Evolutionary conservation across 306 rosid species (phyloP).

Genomic region (Mucuna pruriens): DNA sequence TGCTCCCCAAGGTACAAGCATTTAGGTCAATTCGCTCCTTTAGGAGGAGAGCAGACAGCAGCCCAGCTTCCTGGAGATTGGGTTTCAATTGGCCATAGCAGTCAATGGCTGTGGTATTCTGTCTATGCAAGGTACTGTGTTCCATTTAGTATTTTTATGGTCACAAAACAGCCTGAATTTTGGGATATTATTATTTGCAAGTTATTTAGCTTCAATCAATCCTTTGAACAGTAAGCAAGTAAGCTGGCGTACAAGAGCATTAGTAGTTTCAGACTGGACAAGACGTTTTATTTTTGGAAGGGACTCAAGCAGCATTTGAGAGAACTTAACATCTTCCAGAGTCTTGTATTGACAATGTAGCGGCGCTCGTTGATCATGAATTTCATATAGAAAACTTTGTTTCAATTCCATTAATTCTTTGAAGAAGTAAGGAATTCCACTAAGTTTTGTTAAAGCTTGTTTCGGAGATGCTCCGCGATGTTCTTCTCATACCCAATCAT

Average conservation of each 20-base stretch:
- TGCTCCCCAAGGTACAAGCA: conserved; percentile 79
- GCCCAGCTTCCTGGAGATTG: conserved; percentile 99
- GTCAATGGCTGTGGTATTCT: conserved; percentile 99
- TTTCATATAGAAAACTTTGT: conserved; percentile 1
- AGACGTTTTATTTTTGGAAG: conserved; percentile 86
- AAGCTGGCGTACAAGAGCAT: conserved; percentile 93
- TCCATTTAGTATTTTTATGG: background rate
- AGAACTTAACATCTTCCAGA: background rate
- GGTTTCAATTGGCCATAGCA: conserved; percentile 94
- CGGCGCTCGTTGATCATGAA: background rate
- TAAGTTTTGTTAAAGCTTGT: no score
- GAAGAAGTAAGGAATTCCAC: conserved; percentile 14
- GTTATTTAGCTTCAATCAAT: conserved; percentile 12
- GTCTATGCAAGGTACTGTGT: conserved; percentile 81
- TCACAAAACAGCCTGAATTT: background rate
- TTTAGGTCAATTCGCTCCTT: conserved; percentile 96
- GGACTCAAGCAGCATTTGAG: conserved; percentile 77
- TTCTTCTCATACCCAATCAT: background rate
- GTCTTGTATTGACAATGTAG: background rate
- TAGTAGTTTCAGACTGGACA: conserved; percentile 85
- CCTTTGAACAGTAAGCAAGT: conserved; percentile 87
- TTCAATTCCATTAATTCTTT: conserved; percentile 32
- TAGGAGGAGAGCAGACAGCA: conserved; percentile 98
- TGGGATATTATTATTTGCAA: conserved; percentile 21
- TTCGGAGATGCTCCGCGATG: conserved; percentile 8